phyloP scores from a whole-genome alignment of 805 yeast species.

The Brettanomyces custersianus region DNA sequence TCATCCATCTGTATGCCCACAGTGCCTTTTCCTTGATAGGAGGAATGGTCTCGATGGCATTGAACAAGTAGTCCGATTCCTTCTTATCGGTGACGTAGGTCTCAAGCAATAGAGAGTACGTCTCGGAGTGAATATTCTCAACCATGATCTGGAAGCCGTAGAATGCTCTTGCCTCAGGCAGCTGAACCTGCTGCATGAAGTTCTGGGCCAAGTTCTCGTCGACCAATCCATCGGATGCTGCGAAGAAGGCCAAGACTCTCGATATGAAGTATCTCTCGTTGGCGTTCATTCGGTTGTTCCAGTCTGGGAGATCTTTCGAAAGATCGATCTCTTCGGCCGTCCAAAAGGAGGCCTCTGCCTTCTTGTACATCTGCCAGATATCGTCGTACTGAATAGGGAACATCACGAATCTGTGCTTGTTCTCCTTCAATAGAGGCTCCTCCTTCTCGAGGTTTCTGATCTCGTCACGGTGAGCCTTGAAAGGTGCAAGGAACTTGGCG shows the following conservation, averaged over 20 bases:
- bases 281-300: constrained; percentile 83
- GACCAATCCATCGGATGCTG: constrained; percentile 98
- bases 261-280: constrained; percentile 91
- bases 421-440: constrained; percentile 83
- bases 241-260: constrained; percentile 92
- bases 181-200: constrained; percentile 93
- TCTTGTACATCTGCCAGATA: constrained; percentile 97
- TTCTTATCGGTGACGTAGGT: constrained; percentile 93
- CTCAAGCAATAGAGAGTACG: constrained; percentile 90
- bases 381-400: constrained; percentile 97
- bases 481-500: constrained; percentile 43
- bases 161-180: constrained; percentile 97
- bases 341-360: constrained; percentile 99
- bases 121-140: constrained; percentile 98
- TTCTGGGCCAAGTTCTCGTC: constrained; percentile 96
- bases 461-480: constrained; percentile 62
- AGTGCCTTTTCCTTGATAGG: constrained; percentile 96
- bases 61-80: constrained; percentile 83
- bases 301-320: constrained; percentile 83
- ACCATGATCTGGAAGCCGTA: constrained; percentile 99
- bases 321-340: constrained; percentile 98
- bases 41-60: constrained; percentile 94
- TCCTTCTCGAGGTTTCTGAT: constrained; percentile 72
- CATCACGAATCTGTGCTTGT: constrained; percentile 80
- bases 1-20: constrained; percentile 98